Base-by-base conservation (phyloP, 2,329 filamentous ascomycete genomes). In the Xylariaceae sp. region DNA sequence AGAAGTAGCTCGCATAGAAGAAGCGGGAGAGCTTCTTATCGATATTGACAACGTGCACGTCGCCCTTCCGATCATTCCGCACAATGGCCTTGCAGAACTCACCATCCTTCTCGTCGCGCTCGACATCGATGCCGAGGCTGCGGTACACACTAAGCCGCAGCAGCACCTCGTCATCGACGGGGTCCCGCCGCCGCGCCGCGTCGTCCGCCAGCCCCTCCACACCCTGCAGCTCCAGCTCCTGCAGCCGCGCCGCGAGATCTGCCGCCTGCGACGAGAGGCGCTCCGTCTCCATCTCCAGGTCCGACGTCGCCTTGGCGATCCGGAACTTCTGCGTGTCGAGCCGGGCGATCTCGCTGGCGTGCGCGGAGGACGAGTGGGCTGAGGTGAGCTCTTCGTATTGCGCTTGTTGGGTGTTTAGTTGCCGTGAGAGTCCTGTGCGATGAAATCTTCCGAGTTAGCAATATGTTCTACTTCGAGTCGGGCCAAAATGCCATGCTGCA, bases 1-100 rank as follows among this genome's bases (percentile, higher is more conserved):
- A 99, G 69, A 97, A 95, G 71, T 96, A 96, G 66, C 96, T 95
- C 18, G 92, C 91, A 67, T 97, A 96, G 69, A 95, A 97, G 71
- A 89, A 93, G 58, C 87, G 82, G 53, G 90, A 93, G 71, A 96
- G 92, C 75, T 94, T 96, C 65, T 89, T 86, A 66, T 97, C 92
- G 71, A 99, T 86, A 67, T 96, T 96, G 56, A 99, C 87, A 43
- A 97, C 90, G 70, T 96, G 91, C 45, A 97, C 91, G 70, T 97
- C 92, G 7, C 92, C 92, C 76, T 92, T 93, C 61, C 85, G 81
- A 55, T 87, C 86, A 69, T 96, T 97, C 58, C 91, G 80, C 61
- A 97, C 87, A 15, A 96, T 83, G 1, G 92, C 93, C 68, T 90
- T 89, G 63, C 83, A 86, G 77, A 93, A 97, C 70, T 91, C 90